Conservation (phyloP, 2,329 filamentous ascomycete species). For the Colletotrichum cordylinicola region DNA sequence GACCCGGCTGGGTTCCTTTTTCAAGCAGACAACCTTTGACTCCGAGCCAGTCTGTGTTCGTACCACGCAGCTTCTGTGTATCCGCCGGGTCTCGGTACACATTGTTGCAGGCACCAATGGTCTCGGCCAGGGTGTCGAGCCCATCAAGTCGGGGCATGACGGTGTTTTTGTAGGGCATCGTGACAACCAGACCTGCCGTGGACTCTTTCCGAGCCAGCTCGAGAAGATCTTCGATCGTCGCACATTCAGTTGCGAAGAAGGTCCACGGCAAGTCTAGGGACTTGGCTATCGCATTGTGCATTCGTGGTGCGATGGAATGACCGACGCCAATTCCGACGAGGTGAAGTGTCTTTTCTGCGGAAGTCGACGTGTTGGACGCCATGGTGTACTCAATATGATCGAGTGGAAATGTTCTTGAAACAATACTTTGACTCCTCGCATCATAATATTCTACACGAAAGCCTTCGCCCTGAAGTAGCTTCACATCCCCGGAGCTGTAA, state of each 20-base stretch:
- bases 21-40: constrained; percentile 39
- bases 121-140: constrained; percentile 37
- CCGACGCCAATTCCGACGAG: constrained; percentile 43
- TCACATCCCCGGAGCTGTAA: not conserved
- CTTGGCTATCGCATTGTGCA: constrained; percentile 44
- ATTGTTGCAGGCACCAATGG: constrained; percentile 44
- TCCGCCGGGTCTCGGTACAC: constrained; percentile 31
- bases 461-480: not conserved
- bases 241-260: constrained; percentile 30
- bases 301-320: constrained; percentile 44
- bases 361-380: not conserved
- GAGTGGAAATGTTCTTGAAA: not conserved
- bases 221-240: constrained; percentile 36
- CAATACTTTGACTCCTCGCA: not conserved
- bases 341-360: constrained; percentile 19
- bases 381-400: not conserved
- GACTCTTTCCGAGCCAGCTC: constrained; percentile 29
- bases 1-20: constrained; percentile 18
- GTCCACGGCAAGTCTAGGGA: constrained; percentile 38
- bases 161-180: constrained; percentile 47
- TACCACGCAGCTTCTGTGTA: constrained; percentile 33
- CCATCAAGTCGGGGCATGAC: constrained; percentile 39
- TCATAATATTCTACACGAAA: not conserved
- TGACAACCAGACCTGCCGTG: constrained; percentile 32
- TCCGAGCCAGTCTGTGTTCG: constrained; percentile 50